Percentiles rank a stretch among this genome's conserved stretches.
phyloP scores from a whole-genome alignment of 2,329 filamentous ascomycete species.

The Clarireedia hainanense region DNA sequence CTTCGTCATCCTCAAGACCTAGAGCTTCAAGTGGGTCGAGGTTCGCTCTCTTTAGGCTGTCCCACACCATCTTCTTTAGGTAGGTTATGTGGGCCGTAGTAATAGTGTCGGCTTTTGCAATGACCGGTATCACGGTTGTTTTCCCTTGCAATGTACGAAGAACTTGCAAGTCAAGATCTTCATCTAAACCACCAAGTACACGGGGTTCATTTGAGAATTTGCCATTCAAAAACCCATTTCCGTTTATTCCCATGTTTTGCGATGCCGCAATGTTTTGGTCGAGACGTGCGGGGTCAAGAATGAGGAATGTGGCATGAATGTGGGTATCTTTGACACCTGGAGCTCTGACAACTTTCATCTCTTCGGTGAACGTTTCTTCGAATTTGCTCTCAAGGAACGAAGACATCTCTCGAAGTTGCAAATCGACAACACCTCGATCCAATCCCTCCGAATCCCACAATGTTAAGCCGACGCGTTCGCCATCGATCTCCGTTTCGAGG shows the following conservation, averaged over 20 bases:
- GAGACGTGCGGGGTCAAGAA: slow-evolving; percentile 80
- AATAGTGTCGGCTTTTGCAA: slow-evolving; percentile 94
- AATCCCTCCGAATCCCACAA: slow-evolving; percentile 95
- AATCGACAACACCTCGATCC: slow-evolving; percentile 89
- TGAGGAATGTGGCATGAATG: slow-evolving; percentile 89
- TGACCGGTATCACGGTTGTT: slow-evolving; percentile 90
- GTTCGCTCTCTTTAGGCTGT: slow-evolving; percentile 75
- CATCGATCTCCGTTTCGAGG: slow-evolving; percentile 88
- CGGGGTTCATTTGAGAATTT: slow-evolving; percentile 38
- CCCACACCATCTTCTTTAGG: slow-evolving; percentile 85
- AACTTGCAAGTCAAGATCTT: slow-evolving; percentile 84
- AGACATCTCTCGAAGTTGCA: slow-evolving; percentile 86
- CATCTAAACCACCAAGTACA: slow-evolving; percentile 65
- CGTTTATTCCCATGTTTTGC: slow-evolving; percentile 38
- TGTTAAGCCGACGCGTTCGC: slow-evolving; percentile 83
- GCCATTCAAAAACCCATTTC: slow-evolving; percentile 43
- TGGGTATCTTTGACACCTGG: slow-evolving; percentile 93
- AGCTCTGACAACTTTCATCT: slow-evolving; percentile 93
- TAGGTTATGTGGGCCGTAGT: slow-evolving; percentile 91
- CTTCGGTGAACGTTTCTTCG: slow-evolving; percentile 92
- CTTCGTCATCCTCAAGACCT: slow-evolving; percentile 69
- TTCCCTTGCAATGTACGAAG: slow-evolving; percentile 82
- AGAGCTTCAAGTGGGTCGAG: slow-evolving; percentile 84
- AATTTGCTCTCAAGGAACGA: slow-evolving; percentile 96
- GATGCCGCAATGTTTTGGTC: slow-evolving; percentile 71